Evolutionary conservation across 2,329 filamentous ascomycete genomes (phyloP), one percentile per base, ranked within the genome.

Genomic region (Cercospora canescens): DNA sequence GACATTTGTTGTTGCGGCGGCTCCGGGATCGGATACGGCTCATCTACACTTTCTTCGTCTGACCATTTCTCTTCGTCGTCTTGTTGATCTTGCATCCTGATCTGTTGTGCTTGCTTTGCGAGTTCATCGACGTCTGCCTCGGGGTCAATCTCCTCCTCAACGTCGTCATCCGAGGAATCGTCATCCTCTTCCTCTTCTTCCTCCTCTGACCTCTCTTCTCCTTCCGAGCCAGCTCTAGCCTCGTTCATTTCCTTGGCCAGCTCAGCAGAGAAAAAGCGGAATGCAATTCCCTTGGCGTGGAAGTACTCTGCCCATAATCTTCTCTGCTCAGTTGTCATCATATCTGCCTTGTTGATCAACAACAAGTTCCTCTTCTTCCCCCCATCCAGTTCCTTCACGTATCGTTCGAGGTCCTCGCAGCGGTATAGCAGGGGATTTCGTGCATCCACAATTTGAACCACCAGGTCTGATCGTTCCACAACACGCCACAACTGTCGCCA

Each of bases 401-500:
- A 99, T 71, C 84, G 85, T 76, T 98, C 95, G 67, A 99, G 81
- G 82, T 99, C 95, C 72, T 96, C 94, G 5, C 91, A 97, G 65
- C 96, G 88, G 82, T 98, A 99, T 72, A 98, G 86, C 18, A 99
- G 83, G 2, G 95, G 95, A 78, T 97, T 97, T 75, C 95, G 86
- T 8, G 96, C 95, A 81, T 99, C 95, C 62, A 99, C 95, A 82
- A 99, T 99, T 83, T 99, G 95, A 37, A 99, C 95, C 3, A 99
- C 88, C 45, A 99, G 82, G 79, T 99, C 95, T 16, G 93, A 97
- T 67, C 95, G 86, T 83, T 99, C 95, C 74, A 99, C 97, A 65
- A 99, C 95, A 81, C 95, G 88, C 95, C 95, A 99, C 73, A 99
- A 77, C 80, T 99, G 95, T 77, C 95, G 89, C 95, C 95, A 99